Conservation (phyloP, 352 stramenopile species). For the Globisporangium lucens region DNA sequence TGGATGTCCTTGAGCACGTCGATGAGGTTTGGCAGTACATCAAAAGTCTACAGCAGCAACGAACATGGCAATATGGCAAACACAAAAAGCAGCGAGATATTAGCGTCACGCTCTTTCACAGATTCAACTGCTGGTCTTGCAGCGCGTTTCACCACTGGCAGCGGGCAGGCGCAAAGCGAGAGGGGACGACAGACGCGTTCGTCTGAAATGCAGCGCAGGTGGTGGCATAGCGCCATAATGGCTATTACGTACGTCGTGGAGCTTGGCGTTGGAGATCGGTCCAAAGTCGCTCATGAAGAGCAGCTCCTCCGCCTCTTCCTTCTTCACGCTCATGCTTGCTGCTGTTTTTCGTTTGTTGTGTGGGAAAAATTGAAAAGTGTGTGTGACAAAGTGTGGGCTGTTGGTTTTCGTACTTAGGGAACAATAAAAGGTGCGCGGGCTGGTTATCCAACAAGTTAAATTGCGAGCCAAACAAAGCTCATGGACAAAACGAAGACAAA, state of each 20-base stretch:
- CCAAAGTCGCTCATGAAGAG: conserved; percentile 35
- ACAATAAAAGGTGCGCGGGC: no score
- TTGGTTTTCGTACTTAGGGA: conserved; percentile 1
- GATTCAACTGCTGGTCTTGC: background rate
- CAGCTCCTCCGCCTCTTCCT: conserved; percentile 29
- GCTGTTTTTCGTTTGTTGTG: conserved; percentile 2
- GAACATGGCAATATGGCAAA: background rate
- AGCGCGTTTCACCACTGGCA: background rate
- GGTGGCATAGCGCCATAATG: background rate
- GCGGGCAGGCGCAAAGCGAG: no score
- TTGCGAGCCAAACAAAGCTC: background rate
- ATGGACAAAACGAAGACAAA: background rate
- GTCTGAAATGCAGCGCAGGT: background rate
- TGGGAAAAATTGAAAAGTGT: background rate
- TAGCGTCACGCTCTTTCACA: background rate
- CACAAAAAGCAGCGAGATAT: background rate
- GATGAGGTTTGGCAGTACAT: conserved; percentile 79
- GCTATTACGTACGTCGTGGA: conserved; percentile 48
- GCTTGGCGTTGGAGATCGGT: conserved; percentile 60
- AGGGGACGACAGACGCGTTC: no score
- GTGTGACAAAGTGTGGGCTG: background rate
- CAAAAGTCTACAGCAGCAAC: conserved; percentile 46
- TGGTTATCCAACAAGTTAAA: no score
- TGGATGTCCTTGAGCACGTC: conserved; percentile 85
- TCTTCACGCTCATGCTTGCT: conserved; percentile 28